phyloP scores from a whole-genome alignment of 352 stramenopile genomes.

The Phytophthora quininea region DNA sequence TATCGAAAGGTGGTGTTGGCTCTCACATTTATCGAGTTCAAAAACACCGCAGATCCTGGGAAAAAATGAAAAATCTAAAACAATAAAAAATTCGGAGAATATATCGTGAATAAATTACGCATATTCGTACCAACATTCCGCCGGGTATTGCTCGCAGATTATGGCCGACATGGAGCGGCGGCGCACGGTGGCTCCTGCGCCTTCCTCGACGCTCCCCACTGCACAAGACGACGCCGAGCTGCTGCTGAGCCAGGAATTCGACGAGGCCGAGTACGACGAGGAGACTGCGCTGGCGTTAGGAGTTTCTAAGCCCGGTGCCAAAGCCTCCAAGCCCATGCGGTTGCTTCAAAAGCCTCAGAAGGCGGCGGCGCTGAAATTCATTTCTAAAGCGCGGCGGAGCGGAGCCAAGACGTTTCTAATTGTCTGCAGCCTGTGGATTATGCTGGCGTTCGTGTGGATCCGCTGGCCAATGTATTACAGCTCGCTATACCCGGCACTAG shows the following conservation, averaged over 20 bases:
- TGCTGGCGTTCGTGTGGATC: slow-evolving; percentile 50
- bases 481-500: slow-evolving; percentile 31
- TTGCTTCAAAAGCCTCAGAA: slow-evolving; percentile 33
- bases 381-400: slow-evolving; percentile 23
- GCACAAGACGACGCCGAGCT: slow-evolving; percentile 18
- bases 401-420: slow-evolving; percentile 19
- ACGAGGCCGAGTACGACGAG: slow-evolving; percentile 27
- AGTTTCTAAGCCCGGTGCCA: background rate
- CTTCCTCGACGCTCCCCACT: background rate
- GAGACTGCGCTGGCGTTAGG: background rate
- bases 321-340: slow-evolving; percentile 22
- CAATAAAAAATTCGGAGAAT: too few species aligned
- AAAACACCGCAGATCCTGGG: too few species aligned
- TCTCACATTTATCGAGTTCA: background rate
- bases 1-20: background rate
- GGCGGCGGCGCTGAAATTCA: slow-evolving; percentile 23
- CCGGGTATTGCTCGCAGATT: slow-evolving; percentile 16
- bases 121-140: background rate
- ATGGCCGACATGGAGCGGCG: slow-evolving; percentile 44
- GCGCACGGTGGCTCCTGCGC: background rate
- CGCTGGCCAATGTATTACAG: slow-evolving; percentile 56
- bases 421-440: slow-evolving; percentile 34
- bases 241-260: slow-evolving; percentile 19
- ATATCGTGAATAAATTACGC: background rate
- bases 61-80: too few species aligned